Percentiles rank a stretch among this genome's conserved stretches.
These are phyloP conservation scores for Irpex sp. DNA, from an alignment of 1,284 basidiomycete species.

Conservation along the genomic window DNA sequence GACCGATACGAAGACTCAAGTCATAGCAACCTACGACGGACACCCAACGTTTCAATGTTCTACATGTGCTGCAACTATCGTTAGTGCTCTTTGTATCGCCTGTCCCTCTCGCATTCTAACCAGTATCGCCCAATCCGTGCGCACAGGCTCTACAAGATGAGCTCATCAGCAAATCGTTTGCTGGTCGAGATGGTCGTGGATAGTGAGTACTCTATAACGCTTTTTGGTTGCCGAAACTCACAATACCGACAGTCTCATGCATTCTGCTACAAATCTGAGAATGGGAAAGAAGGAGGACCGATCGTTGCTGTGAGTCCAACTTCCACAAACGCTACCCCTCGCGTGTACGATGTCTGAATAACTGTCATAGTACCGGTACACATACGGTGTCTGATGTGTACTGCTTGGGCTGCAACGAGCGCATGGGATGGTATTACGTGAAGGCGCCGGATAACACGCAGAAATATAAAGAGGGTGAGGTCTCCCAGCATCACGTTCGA, in stretches of 20 bases:
- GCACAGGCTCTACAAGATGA: constrained; percentile 76
- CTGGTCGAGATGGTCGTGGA: constrained; percentile 78
- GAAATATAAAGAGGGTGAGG: constrained; percentile 82
- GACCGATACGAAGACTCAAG: constrained; percentile 44
- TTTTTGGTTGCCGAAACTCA: background rate
- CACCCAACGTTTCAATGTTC: constrained; percentile 60
- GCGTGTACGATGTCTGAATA: background rate
- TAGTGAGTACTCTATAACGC: constrained; percentile 44
- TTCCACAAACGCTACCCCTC: background rate
- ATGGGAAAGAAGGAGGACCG: constrained; percentile 74
- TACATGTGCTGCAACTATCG: constrained; percentile 61
- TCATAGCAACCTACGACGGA: constrained; percentile 49
- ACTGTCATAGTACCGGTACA: constrained; percentile 63
- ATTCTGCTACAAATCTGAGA: constrained; percentile 72
- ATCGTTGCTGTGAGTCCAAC: constrained; percentile 54
- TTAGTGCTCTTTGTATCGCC: constrained; percentile 30
- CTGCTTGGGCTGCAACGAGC: constrained; percentile 73
- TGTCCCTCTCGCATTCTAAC: background rate
- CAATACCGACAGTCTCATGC: constrained; percentile 55
- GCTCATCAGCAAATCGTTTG: constrained; percentile 80
- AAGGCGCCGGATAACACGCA: constrained; percentile 74
- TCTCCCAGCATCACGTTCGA: background rate
- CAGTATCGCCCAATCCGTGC: background rate
- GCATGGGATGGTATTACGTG: constrained; percentile 82
- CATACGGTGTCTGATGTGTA: constrained; percentile 80